A percentile compares a stretch with the other conserved stretches of the same genome.
Conservation (phyloP, 2,329 filamentous ascomycete species). For the Neonectria punicea region DNA sequence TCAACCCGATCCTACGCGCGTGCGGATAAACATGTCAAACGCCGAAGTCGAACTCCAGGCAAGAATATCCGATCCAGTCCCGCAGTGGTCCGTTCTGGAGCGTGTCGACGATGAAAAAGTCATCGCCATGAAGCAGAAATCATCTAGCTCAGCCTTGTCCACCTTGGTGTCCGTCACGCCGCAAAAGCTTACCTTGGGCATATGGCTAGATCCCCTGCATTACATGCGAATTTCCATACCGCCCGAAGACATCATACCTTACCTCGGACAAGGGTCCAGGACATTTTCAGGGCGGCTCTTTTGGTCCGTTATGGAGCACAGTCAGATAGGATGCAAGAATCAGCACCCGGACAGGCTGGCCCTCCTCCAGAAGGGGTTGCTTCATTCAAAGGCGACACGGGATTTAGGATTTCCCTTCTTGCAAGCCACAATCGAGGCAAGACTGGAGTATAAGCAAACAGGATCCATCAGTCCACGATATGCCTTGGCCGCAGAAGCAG, state of each 20-base stretch:
- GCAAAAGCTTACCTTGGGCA: slow-evolving; percentile 9
- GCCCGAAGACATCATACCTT: slow-evolving; percentile 29
- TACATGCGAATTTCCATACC: slow-evolving; percentile 24
- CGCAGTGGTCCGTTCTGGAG: neutral
- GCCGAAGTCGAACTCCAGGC: slow-evolving; percentile 13
- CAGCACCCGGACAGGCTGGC: slow-evolving; percentile 7
- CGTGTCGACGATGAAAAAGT: neutral
- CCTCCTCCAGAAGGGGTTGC: slow-evolving; percentile 12
- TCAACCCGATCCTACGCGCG: neutral
- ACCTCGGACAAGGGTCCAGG: slow-evolving; percentile 21
- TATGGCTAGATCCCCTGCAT: slow-evolving; percentile 31
- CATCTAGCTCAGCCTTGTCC: neutral
- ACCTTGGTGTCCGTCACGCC: neutral
- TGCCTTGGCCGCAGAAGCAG: slow-evolving; percentile 22
- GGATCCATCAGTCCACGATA: slow-evolving; percentile 23
- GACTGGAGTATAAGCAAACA: slow-evolving; percentile 24
- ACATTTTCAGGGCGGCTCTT: slow-evolving; percentile 27
- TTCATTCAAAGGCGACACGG: slow-evolving; percentile 21
- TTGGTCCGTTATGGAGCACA: slow-evolving; percentile 31
- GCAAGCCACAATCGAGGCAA: slow-evolving; percentile 26
- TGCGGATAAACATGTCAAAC: neutral
- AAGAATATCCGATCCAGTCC: neutral
- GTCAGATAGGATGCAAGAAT: slow-evolving; percentile 7
- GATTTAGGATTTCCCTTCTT: slow-evolving; percentile 20
- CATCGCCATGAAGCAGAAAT: neutral